Percentiles rank a stretch among this genome's conserved stretches.
Conservation (phyloP, 129 eudicot species). For the Calendula officinalis region DNA sequence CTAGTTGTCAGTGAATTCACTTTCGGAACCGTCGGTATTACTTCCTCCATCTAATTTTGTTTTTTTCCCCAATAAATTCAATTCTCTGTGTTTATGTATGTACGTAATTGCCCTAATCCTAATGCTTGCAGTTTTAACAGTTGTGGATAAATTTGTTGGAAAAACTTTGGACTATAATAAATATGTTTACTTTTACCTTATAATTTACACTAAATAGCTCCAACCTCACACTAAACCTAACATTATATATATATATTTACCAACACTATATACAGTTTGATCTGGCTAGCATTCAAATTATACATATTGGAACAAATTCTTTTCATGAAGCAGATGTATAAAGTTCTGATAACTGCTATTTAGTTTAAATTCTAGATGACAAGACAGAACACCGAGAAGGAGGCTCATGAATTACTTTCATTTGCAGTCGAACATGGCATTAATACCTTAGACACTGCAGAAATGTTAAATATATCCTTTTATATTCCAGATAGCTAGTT, state of each 20-base stretch:
- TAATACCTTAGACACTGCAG: conserved; percentile 77
- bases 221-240: too few relatives aligned
- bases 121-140: neutral
- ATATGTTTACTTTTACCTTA: too few relatives aligned
- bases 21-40: conserved; percentile 66
- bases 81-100: conserved; percentile 1
- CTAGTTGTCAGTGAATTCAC: conserved; percentile 80
- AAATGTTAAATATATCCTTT: too few relatives aligned
- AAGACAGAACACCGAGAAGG: conserved; percentile 87
- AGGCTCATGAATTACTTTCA: conserved; percentile 75
- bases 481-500: too few relatives aligned
- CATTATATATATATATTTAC: too few relatives aligned
- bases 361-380: conserved; percentile 57
- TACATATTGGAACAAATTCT: too few relatives aligned
- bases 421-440: conserved; percentile 72
- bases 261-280: too few relatives aligned
- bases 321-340: too few relatives aligned
- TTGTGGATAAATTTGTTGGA: too few relatives aligned
- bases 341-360: conserved; percentile 13
- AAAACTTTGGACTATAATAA: too few relatives aligned
- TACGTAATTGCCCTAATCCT: neutral
- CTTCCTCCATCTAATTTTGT: neutral
- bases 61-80: neutral
- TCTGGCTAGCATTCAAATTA: too few relatives aligned
- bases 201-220: too few relatives aligned